Conservation (phyloP, 805 yeast species). For the Cyberlindnera samutprakarnensis region DNA sequence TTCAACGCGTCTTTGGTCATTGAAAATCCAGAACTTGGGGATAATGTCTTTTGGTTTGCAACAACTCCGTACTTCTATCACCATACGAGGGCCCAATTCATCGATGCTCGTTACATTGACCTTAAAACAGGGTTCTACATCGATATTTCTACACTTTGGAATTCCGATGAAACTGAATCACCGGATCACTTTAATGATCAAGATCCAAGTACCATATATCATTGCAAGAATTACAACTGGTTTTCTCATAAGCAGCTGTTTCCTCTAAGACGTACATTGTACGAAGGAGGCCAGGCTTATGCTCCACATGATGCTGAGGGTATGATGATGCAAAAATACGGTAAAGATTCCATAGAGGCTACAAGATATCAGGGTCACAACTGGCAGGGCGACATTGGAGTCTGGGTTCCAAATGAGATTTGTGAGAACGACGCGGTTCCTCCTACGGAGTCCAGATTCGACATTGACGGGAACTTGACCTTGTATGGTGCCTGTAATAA, state of each 20-base stretch:
- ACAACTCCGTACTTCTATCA: conserved; percentile 27
- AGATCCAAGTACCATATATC: conserved; percentile 14
- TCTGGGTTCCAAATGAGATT: conserved; percentile 39
- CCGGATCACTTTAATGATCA: conserved; percentile 8
- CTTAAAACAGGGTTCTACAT: conserved; percentile 41
- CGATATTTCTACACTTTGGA: conserved; percentile 39
- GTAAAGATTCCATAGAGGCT: conserved; percentile 19
- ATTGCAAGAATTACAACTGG: conserved; percentile 24
- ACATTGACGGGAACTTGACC: conserved; percentile 23
- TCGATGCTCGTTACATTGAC: conserved; percentile 39
- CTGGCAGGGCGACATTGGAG: conserved; percentile 35
- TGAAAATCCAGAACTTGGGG: conserved; percentile 29
- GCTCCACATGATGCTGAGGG: conserved; percentile 32
- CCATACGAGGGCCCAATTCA: conserved; percentile 34
- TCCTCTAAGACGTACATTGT: conserved; percentile 35
- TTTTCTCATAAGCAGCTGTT: conserved; percentile 27
- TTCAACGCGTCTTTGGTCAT: conserved; percentile 44
- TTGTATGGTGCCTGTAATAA: conserved; percentile 33
- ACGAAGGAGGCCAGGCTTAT: conserved; percentile 41
- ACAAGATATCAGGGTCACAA: conserved; percentile 14
- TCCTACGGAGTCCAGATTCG: conserved; percentile 17
- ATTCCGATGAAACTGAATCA: conserved; percentile 7
- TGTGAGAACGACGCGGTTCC: conserved; percentile 27
- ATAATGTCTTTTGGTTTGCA: conserved; percentile 28
- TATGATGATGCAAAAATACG: conserved; percentile 32